These are phyloP conservation scores for Penicillium waksmanii DNA, from an alignment of 495 filamentous ascomycete species.

Conservation along the genomic window DNA sequence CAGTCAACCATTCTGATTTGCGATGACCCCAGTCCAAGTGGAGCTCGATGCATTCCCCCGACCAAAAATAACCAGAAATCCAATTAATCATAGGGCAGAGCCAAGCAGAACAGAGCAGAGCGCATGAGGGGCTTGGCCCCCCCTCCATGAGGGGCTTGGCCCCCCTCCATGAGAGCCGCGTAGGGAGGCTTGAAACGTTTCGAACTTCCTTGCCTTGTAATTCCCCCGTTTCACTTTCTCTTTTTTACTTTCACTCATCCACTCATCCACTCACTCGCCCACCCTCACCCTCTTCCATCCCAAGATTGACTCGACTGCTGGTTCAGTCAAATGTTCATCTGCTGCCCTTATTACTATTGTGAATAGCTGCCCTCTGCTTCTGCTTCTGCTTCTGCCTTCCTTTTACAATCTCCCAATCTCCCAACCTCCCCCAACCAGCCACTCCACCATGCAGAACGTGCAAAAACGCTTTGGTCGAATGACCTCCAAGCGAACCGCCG, in stretches of 20 bases:
- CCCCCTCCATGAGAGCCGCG: constrained; percentile 5
- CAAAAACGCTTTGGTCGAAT: constrained; percentile 75
- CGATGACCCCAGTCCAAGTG: background rate
- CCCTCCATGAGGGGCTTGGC: background rate
- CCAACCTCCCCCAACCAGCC: background rate
- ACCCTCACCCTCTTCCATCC: constrained; percentile 2
- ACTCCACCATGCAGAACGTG: constrained; percentile 74
- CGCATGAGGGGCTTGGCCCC: background rate
- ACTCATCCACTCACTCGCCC: background rate
- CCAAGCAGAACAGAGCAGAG: too few species aligned
- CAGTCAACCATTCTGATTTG: background rate
- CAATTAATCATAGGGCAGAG: background rate
- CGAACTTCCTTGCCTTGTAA: background rate
- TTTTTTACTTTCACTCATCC: constrained; percentile 2
- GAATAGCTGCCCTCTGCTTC: background rate
- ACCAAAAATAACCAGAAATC: background rate
- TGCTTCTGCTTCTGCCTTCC: background rate
- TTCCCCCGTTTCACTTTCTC: background rate
- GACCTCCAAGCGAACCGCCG: constrained; percentile 64
- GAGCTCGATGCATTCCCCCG: background rate
- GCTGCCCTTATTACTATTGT: background rate
- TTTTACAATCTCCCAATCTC: background rate
- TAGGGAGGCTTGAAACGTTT: constrained; percentile 5
- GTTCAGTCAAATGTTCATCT: background rate
- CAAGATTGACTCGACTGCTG: background rate